A percentile compares a stretch with the other conserved stretches of the same genome.
Conservation (phyloP, 352 stramenopile species). For the Globisporangium acanthophoron region DNA sequence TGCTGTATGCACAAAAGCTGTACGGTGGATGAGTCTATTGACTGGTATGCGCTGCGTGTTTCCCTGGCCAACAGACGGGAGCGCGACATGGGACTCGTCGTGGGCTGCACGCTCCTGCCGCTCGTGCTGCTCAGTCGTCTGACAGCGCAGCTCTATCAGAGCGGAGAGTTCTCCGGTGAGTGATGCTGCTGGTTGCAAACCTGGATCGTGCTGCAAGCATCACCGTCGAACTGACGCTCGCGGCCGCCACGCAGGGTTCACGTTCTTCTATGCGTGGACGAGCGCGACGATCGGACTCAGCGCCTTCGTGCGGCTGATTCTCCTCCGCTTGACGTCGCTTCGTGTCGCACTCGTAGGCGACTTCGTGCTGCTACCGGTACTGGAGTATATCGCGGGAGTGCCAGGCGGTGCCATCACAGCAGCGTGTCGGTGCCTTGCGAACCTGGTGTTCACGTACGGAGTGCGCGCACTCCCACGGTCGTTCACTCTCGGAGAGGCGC, state of each 20-base stretch:
- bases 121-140: constrained; percentile 58
- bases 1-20: too few relatives aligned
- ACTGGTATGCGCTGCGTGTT: not conserved
- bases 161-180: constrained; percentile 21
- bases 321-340: constrained; percentile 30
- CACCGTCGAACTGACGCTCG: not conserved
- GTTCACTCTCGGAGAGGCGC: constrained; percentile 69
- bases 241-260: constrained; percentile 16
- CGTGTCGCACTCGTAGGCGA: constrained; percentile 37
- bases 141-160: constrained; percentile 25
- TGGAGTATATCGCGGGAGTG: constrained; percentile 11
- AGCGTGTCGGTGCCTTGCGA: constrained; percentile 25
- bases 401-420: constrained; percentile 28
- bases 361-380: constrained; percentile 24
- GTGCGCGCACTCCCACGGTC: constrained; percentile 43
- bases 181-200: not conserved
- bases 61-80: constrained; percentile 28
- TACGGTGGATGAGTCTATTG: not conserved
- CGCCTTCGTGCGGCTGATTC: constrained; percentile 34
- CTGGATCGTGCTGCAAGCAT: not conserved
- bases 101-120: constrained; percentile 54
- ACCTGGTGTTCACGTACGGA: constrained; percentile 31
- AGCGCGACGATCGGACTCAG: constrained; percentile 42
- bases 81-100: constrained; percentile 43
- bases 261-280: constrained; percentile 53